Conservation (phyloP, 352 stramenopile genomes). For the Blastocystis sp. region DNA sequence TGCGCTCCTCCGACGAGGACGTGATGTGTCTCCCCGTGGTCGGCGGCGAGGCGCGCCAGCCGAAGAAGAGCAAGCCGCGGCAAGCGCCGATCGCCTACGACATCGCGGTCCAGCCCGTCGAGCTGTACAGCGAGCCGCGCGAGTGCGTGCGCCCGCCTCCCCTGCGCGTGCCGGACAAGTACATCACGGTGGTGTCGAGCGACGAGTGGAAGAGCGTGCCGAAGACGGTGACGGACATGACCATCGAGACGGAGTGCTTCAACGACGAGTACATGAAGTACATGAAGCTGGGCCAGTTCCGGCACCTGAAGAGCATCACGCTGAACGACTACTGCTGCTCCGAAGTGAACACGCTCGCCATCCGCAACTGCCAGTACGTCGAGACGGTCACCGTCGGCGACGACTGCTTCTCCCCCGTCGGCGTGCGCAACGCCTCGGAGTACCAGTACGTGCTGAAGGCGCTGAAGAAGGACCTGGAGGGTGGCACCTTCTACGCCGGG, state of each 20-base stretch:
- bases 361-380: constrained; percentile 1
- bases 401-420: neutral
- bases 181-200: neutral
- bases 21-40: neutral
- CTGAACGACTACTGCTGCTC: neutral
- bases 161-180: neutral
- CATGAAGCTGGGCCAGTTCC: neutral
- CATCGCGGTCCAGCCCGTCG: neutral
- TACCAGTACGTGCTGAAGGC: neutral
- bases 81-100: too few relatives aligned
- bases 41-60: neutral
- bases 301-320: neutral
- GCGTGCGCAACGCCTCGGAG: neutral
- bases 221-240: neutral
- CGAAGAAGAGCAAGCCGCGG: neutral
- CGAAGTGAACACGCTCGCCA: neutral
- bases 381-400: neutral
- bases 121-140: neutral
- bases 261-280: neutral
- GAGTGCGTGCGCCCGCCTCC: neutral
- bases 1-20: neutral
- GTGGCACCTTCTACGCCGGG: neutral
- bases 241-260: neutral
- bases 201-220: neutral
- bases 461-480: neutral